Conservation (phyloP, 768 basidiomycete species). For the Lactifluus subvellereus region DNA sequence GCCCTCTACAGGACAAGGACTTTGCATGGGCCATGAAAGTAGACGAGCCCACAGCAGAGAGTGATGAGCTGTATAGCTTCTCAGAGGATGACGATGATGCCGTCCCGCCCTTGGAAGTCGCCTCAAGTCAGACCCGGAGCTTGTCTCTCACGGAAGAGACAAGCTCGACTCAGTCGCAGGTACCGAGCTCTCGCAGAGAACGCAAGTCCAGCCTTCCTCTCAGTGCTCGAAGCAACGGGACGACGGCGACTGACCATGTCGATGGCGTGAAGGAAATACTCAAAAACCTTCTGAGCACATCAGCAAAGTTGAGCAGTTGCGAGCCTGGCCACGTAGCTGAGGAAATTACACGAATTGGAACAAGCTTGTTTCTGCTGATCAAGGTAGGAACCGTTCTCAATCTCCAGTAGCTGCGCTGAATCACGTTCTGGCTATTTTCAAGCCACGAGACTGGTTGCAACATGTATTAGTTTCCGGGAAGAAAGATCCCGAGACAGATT, state of each 20-base stretch:
- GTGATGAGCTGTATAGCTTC: conserved; percentile 53
- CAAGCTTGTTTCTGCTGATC: conserved; percentile 64
- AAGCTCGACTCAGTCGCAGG: conserved; percentile 1
- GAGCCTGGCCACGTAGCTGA: conserved; percentile 71
- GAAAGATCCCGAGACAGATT: conserved; percentile 57
- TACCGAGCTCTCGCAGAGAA: conserved; percentile 41
- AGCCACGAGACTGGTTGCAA: conserved; percentile 87
- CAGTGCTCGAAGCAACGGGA: conserved; percentile 28
- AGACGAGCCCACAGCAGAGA: conserved; percentile 52
- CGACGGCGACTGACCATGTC: conserved; percentile 1
- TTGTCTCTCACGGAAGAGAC: conserved; percentile 8
- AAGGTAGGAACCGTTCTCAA: conserved; percentile 44
- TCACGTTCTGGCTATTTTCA: conserved; percentile 14
- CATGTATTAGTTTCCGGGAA: conserved; percentile 67
- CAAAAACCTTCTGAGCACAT: conserved; percentile 54
- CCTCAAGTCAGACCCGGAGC: conserved; percentile 22
- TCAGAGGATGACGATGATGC: conserved; percentile 48
- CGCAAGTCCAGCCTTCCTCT: conserved; percentile 67
- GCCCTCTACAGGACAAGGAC: conserved; percentile 66
- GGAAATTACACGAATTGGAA: conserved; percentile 77
- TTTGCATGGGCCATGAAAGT: conserved; percentile 68
- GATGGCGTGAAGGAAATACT: conserved; percentile 47
- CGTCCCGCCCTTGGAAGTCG: conserved; percentile 27
- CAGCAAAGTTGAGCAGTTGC: conserved; percentile 48
- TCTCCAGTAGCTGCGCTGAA: conserved; percentile 4